phyloP scores from a whole-genome alignment of 441 rosid genomes.

The Kokia cookei region DNA sequence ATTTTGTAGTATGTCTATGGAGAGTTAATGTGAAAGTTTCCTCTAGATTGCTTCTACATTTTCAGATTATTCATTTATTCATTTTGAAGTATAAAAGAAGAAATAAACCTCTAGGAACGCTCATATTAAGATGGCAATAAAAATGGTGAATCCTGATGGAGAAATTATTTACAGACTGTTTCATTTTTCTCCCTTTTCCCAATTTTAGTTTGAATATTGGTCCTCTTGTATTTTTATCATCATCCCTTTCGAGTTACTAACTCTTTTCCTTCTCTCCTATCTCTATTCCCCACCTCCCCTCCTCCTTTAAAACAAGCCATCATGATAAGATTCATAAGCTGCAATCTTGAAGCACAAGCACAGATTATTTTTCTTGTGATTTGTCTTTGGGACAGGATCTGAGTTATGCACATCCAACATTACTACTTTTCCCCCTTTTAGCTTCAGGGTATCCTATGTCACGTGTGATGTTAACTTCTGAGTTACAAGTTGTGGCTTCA shows the following conservation, averaged over 20 bases:
- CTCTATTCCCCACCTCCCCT: not conserved
- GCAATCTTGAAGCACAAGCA: not conserved
- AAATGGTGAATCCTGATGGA: not conserved
- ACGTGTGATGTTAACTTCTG: not conserved
- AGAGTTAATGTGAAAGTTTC: not conserved
- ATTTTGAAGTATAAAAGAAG: not conserved
- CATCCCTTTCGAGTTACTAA: not conserved
- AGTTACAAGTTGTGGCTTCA: not conserved
- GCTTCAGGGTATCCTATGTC: not conserved
- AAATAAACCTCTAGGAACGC: not conserved
- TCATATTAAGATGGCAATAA: not conserved
- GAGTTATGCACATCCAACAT: not conserved
- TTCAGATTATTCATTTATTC: not conserved
- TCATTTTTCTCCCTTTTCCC: not conserved
- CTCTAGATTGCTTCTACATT: not conserved
- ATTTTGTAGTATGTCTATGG: not conserved
- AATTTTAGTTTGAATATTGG: not conserved
- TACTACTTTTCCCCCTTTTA: not conserved
- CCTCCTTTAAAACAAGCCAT: not conserved
- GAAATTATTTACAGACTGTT: not conserved
- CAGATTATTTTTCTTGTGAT: not conserved
- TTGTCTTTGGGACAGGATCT: not conserved
- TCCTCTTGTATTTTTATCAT: not conserved
- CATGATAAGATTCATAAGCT: not conserved
- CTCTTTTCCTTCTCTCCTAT: not conserved